phyloP scores from a whole-genome alignment of 2,329 filamentous ascomycete species.

The Penicillium crustosum region DNA sequence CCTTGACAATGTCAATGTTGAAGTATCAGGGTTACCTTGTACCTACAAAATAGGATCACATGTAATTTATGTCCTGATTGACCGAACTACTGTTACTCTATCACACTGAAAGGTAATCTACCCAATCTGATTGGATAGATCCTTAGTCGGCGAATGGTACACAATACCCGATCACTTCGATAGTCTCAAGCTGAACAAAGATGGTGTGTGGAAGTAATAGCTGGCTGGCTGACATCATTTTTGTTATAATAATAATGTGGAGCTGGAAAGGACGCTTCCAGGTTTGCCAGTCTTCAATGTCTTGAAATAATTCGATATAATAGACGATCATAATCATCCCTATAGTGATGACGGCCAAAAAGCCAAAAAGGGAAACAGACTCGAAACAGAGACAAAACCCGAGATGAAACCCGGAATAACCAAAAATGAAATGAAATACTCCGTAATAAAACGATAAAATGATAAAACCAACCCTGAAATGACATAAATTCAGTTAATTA shows the following conservation, averaged over 20 bases:
- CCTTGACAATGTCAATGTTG: slow-evolving; percentile 7
- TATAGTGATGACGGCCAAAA: background rate
- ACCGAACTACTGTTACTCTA: background rate
- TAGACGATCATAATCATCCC: background rate
- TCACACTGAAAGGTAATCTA: background rate
- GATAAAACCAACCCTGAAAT: background rate
- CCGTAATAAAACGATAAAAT: background rate
- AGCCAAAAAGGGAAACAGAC: background rate
- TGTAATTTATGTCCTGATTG: background rate
- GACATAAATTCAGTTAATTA: background rate
- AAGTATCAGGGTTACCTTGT: background rate
- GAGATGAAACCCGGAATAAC: background rate
- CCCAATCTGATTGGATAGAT: slow-evolving; percentile 2
- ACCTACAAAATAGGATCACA: background rate
- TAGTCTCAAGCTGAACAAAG: background rate
- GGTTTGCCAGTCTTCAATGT: background rate
- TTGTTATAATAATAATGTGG: background rate
- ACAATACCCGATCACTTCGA: background rate
- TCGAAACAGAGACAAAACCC: background rate
- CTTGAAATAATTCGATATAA: background rate
- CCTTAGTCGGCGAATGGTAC: background rate
- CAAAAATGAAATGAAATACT: background rate
- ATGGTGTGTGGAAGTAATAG: background rate
- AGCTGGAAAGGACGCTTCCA: background rate
- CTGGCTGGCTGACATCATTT: background rate